Conservation (phyloP, 2,329 filamentous ascomycete species). For the Trichophyton mentagrophytes region DNA sequence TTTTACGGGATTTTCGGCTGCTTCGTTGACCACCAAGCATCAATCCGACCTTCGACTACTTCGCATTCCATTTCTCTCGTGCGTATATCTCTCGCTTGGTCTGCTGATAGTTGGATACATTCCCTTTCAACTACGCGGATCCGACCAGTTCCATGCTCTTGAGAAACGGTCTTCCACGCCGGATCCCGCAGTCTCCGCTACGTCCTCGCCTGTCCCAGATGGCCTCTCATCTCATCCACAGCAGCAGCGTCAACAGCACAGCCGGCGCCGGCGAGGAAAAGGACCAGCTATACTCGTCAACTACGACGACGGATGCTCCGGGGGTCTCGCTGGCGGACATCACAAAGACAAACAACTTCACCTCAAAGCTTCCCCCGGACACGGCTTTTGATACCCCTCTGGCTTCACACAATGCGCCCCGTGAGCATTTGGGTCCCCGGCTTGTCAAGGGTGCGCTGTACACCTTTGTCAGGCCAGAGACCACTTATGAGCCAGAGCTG, state of each 20-base stretch:
- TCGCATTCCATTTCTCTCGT: neutral
- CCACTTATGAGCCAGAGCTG: conserved; percentile 59
- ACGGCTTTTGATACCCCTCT: conserved; percentile 65
- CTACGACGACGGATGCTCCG: neutral
- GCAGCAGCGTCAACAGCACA: neutral
- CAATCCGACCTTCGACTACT: neutral
- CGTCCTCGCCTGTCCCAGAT: conserved; percentile 9
- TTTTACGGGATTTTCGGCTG: neutral
- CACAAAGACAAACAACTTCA: conserved; percentile 54
- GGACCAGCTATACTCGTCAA: neutral
- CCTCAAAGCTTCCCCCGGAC: conserved; percentile 60
- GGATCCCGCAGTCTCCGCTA: neutral
- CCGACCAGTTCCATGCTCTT: conserved; percentile 8
- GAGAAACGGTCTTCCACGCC: neutral
- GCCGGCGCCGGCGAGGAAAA: neutral
- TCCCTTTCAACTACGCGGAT: neutral
- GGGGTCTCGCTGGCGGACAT: conserved; percentile 37
- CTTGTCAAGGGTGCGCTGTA: conserved; percentile 75
- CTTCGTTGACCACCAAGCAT: neutral
- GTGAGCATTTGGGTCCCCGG: conserved; percentile 63
- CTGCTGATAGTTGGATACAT: neutral
- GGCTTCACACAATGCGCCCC: conserved; percentile 66
- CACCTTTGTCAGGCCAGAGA: conserved; percentile 78
- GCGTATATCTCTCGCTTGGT: neutral
- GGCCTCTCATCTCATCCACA: conserved; percentile 11